A percentile compares a stretch with the other conserved stretches of the same genome.
Conservation (phyloP, 805 yeast genomes). For the Suhomyces faveliae region DNA sequence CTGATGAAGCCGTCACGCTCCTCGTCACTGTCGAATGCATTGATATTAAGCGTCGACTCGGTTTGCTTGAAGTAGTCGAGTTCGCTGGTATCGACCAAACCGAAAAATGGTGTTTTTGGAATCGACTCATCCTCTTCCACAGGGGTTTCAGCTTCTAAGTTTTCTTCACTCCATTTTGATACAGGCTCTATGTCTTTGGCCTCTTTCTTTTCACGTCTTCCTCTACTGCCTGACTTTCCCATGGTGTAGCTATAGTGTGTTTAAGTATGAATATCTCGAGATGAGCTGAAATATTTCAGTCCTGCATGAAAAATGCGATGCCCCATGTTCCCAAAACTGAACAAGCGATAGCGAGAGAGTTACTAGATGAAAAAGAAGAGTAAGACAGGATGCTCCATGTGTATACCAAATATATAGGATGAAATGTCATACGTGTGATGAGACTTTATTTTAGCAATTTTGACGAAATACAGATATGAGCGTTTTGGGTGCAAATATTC, state of each 20-base stretch:
- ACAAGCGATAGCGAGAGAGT: no score
- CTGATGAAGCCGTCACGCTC: conserved; percentile 71
- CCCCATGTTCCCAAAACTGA: background rate
- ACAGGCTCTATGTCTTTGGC: conserved; percentile 17
- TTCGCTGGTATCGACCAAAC: conserved; percentile 80
- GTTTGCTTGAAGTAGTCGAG: conserved; percentile 91
- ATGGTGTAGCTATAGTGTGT: background rate
- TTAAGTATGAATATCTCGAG: background rate
- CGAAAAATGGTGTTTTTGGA: conserved; percentile 59
- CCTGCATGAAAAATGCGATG: background rate
- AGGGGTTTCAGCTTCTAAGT: conserved; percentile 6
- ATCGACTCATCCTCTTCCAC: conserved; percentile 3
- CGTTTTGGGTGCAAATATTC: no score
- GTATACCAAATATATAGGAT: no score
- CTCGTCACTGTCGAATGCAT: conserved; percentile 72
- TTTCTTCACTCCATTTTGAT: conserved; percentile 4
- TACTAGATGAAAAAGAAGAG: no score
- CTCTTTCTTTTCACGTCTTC: conserved; percentile 40
- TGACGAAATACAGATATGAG: no score
- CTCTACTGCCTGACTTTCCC: conserved; percentile 30
- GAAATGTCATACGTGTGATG: no score
- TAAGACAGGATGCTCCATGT: no score
- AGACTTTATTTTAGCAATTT: no score
- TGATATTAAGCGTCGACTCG: conserved; percentile 77
- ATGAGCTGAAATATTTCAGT: background rate